Evolutionary conservation across 2,329 filamentous ascomycete species (phyloP), one percentile per base, ranked within the genome.

Genomic region (Beauveria caledonica): DNA sequence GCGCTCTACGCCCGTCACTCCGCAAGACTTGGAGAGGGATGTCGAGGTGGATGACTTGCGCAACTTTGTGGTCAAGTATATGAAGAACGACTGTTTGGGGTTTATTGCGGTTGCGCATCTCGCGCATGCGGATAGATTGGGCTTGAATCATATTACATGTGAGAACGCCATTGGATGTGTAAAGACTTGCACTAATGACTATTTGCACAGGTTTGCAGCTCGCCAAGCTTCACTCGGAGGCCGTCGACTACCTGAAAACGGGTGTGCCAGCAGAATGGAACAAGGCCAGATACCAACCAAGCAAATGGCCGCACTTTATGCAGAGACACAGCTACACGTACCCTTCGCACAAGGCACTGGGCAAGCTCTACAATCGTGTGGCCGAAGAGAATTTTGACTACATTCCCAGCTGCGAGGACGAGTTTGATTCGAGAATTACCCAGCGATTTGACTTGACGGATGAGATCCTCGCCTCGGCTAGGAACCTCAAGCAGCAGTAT

Each of bases 191-290:
- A 19, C 45, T 64, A 51, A 49, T 29, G 2, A 19, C 21, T 3
- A 9, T 44, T 63, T 27, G 39, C 8, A n/a, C 51, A 85, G 83
- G 83, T 66, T 74, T 94, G 0, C 76, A 85, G 55, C 78, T 97
- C 5, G 92, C 93, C 3, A 77, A 81, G 9, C 76, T 97, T 3
- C 94, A 99, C 71, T 97, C 94, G 0, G 85, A 86, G 66, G 93
- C 94, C 0, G 94, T 99, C 1, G 94, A 99, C 71, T 99, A 94
- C 69, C 86, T 90, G 49, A 99, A 99, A 75, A 93, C 90, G 1
- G 94, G 94, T 0, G 80, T 87, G 10, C 83, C 89, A 0, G 93
- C 92, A 0, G 74, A 80, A 21, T 88, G 96, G 77, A 77, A 78
- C 7, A 74, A 76, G 44, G 75, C 79, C 3, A 39, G 44, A 0